Percentiles rank a stretch among this genome's conserved stretches.
phyloP scores from a whole-genome alignment of 2,329 filamentous ascomycete genomes.

The Mollisia scopiformis region DNA sequence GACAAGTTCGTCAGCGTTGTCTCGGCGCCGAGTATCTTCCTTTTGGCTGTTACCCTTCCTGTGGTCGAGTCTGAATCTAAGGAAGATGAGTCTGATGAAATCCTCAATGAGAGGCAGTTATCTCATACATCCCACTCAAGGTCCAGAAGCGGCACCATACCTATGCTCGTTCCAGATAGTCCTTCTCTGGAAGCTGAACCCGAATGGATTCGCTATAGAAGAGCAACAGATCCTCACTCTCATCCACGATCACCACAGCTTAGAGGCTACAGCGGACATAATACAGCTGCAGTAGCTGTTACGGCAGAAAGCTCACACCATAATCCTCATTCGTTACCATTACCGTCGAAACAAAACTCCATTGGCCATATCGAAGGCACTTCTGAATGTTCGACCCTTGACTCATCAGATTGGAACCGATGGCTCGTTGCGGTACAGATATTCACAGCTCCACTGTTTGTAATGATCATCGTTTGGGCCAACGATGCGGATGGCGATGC shows the following conservation, averaged over 20 bases:
- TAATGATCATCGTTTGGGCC: slow-evolving; percentile 75
- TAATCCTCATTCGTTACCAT: slow-evolving; percentile 23
- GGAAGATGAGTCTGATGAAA: slow-evolving; percentile 40
- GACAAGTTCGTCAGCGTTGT: slow-evolving; percentile 81
- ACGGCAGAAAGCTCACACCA: slow-evolving; percentile 32
- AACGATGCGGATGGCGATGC: slow-evolving; percentile 62
- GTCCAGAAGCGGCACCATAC: slow-evolving; percentile 24
- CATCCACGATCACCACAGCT: slow-evolving; percentile 15
- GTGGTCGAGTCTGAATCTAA: slow-evolving; percentile 77
- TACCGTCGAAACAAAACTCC: slow-evolving; percentile 18
- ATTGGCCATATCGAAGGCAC: slow-evolving; percentile 8
- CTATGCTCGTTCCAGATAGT: slow-evolving; percentile 30
- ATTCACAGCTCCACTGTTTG: slow-evolving; percentile 85
- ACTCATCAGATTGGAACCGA: slow-evolving; percentile 70
- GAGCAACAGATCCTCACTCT: slow-evolving; percentile 42
- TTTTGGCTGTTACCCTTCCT: slow-evolving; percentile 87
- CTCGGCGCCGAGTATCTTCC: slow-evolving; percentile 86
- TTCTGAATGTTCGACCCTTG: slow-evolving; percentile 7
- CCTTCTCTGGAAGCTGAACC: slow-evolving; percentile 43
- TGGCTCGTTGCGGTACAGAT: slow-evolving; percentile 88
- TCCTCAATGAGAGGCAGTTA: slow-evolving; percentile 19
- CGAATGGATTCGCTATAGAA: slow-evolving; percentile 63
- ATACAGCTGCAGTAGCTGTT: slow-evolving; percentile 37
- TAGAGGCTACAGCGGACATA: slow-evolving; percentile 35
- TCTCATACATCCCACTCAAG: slow-evolving; percentile 15